Conservation (phyloP, 176 grass and related monocot species). For the Musa acuminata region DNA sequence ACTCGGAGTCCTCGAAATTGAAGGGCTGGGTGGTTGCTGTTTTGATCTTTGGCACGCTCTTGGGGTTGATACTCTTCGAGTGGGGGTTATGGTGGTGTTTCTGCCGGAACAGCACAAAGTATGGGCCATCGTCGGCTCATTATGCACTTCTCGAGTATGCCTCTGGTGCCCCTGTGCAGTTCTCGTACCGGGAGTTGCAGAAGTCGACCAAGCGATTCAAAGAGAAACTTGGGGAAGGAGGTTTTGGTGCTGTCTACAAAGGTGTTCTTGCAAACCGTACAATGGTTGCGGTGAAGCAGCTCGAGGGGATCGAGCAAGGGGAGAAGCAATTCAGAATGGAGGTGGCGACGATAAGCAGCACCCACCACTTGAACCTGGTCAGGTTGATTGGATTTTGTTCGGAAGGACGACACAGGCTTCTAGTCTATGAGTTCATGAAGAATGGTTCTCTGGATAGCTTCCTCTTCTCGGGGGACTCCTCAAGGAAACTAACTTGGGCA, state of each 20-base stretch:
- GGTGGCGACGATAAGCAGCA: conserved; percentile 98
- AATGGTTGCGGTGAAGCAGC: conserved; percentile 72
- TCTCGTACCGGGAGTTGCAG: conserved; percentile 69
- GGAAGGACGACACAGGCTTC: conserved; percentile 75
- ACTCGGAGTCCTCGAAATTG: conserved; percentile 20
- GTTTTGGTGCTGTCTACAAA: conserved; percentile 82
- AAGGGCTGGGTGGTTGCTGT: conserved; percentile 52
- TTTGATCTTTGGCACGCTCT: conserved; percentile 35
- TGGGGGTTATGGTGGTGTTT: conserved; percentile 74
- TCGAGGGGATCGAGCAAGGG: conserved; percentile 96
- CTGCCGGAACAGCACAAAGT: conserved; percentile 68
- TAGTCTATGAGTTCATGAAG: conserved; percentile 99
- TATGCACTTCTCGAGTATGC: conserved; percentile 97
- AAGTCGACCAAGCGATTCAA: conserved; percentile 76
- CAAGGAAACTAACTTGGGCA: conserved; percentile 41
- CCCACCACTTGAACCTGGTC: conserved; percentile 93
- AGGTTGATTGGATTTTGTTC: conserved; percentile 94
- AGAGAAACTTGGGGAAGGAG: conserved; percentile 73
- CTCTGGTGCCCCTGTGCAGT: conserved; percentile 86
- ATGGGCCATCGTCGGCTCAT: conserved; percentile 60
- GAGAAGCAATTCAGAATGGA: conserved; percentile 99
- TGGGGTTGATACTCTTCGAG: conserved; percentile 45
- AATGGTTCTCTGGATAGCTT: conserved; percentile 68
- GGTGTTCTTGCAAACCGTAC: conserved; percentile 76
- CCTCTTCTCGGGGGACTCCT: conserved; percentile 47